Base-by-base conservation (phyloP, 441 rosid species). In the Adansonia grandidieri region DNA sequence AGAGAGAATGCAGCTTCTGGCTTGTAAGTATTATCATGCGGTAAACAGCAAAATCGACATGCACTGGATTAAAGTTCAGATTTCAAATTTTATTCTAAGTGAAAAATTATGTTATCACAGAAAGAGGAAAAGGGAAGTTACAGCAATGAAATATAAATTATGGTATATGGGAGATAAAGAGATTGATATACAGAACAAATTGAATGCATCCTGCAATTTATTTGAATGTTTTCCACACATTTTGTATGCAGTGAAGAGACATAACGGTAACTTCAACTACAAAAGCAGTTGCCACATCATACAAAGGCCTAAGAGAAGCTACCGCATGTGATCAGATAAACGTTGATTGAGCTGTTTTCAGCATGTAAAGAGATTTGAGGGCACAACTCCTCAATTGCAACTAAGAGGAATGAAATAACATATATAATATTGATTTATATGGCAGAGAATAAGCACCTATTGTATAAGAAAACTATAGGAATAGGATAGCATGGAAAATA, bases 321-420 rank as follows among this genome's bases (percentile, higher is more conserved):
- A 17, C 40, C 24, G 6, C 22, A 37, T 15, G 20, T 20, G 4
- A 24, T 54, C 60, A 48, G 45, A 71, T 71, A 10, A 40, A 71
- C 32, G 65, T 58, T 60, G 2, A 73, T 40, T 44, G 67, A 42
- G 54, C 67, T 17, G 37, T 15, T 40, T 73, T 13, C 19, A 48
- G 17, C 57, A 69, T 47, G 45, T 15, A 58, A 32, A 28, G 47
- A 44, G 62, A 71, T 24, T 71, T 51, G 48, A 50, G 24, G 74
- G 62, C 62, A 53, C 47, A 71, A 51, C 22, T 22, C 61, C 13
- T 51, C 60, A 71, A 53, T 24, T 71, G 24, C 73, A 51, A 64
- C 47, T 37, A 64, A 71, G 74, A 71, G 17, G 75, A 6, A 15
- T 14, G 61, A 50, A 71, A 37, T 15, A 37, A 53, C 62, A 51